Conservation (phyloP, 257 asterid species). For the Scutellaria galericulata region DNA sequence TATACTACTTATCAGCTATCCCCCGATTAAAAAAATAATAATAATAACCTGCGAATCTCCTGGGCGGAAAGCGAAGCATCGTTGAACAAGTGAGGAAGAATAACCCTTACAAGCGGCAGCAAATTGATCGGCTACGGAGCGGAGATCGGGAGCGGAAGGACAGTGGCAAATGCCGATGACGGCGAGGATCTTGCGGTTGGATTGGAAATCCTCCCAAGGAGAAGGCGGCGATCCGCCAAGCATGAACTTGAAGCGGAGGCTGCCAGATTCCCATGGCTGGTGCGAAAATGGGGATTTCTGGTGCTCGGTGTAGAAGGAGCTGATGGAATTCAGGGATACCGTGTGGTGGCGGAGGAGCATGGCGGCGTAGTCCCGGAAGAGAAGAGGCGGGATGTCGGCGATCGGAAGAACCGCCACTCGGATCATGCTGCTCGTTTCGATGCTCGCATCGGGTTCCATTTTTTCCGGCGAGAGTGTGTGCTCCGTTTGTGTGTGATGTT, state of each 20-base stretch:
- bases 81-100: constrained; percentile 82
- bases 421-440: constrained; percentile 95
- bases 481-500: neutral
- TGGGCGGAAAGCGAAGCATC: constrained; percentile 94
- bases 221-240: constrained; percentile 93
- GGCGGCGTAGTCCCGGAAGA: constrained; percentile 84
- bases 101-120: constrained; percentile 64
- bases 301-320: constrained; percentile 98
- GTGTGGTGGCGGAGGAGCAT: constrained; percentile 86
- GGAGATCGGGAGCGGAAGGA: constrained; percentile 89
- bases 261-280: constrained; percentile 95
- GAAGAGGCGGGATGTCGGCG: constrained; percentile 59
- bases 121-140: constrained; percentile 63
- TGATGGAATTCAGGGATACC: constrained; percentile 78
- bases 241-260: constrained; percentile 85
- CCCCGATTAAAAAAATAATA: neutral
- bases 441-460: constrained; percentile 99
- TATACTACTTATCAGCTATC: constrained; percentile 10
- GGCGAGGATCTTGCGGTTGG: constrained; percentile 85
- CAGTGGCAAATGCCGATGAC: constrained; percentile 89
- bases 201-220: constrained; percentile 98
- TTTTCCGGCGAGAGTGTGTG: constrained; percentile 37
- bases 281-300: constrained; percentile 89
- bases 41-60: constrained; percentile 81
- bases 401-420: constrained; percentile 91